Evolutionary conservation across 306 rosid species (phyloP).

Genomic region (Quercus parvula): DNA sequence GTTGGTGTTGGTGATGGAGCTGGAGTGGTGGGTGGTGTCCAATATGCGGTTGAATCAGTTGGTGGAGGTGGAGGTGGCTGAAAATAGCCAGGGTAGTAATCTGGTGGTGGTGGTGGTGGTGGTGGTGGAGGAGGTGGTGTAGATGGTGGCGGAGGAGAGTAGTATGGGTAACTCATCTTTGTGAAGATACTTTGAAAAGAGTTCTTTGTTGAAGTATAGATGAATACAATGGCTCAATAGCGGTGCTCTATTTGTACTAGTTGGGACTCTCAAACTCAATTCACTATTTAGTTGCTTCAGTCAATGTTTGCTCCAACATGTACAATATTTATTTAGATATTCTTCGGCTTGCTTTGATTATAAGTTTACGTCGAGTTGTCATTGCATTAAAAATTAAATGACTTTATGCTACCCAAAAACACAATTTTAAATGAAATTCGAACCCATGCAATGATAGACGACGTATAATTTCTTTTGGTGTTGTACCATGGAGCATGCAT

Average conservation of each 20-base stretch:
- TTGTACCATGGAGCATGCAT: too few species aligned
- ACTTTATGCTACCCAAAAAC: too few species aligned
- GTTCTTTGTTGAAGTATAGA: background rate
- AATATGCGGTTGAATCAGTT: background rate
- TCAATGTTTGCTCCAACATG: background rate
- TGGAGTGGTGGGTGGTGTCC: background rate
- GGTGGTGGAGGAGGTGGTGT: conserved; percentile 19
- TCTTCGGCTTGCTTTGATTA: background rate
- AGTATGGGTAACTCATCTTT: conserved; percentile 31
- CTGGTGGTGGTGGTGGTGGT: conserved; percentile 10
- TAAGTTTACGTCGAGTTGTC: background rate
- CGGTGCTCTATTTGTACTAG: conserved; percentile 26
- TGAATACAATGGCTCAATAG: background rate
- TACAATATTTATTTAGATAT: background rate
- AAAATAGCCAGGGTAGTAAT: background rate
- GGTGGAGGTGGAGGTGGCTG: background rate
- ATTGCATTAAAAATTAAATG: too few species aligned
- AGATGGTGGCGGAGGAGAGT: conserved; percentile 36
- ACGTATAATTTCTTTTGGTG: too few species aligned
- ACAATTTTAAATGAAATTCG: too few species aligned
- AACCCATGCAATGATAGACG: too few species aligned
- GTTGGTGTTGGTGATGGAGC: background rate
- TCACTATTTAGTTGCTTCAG: background rate
- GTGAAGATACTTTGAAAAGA: background rate
- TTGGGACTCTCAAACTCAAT: background rate